A percentile compares a stretch with the other conserved stretches of the same genome.
phyloP scores from a whole-genome alignment of 495 filamentous ascomycete genomes.

The Penicillium ucsense region DNA sequence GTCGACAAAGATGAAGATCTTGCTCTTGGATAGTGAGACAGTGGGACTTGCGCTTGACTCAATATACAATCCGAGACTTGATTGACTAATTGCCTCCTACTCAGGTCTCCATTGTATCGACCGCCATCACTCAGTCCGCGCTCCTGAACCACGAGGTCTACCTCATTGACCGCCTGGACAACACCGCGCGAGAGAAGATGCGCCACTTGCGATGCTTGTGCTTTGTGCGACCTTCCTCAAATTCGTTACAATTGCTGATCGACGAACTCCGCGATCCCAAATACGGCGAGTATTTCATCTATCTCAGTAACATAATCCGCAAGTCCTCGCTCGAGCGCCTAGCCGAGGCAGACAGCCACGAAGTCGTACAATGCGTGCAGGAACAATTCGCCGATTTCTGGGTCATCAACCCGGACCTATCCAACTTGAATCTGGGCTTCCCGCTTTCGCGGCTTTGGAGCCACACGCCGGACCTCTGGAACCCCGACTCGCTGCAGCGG shows the following conservation, averaged over 20 bases:
- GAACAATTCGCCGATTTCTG: slow-evolving; percentile 95
- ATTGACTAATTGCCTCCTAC: slow-evolving; percentile 9
- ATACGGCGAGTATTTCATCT: slow-evolving; percentile 95
- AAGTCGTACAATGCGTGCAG: slow-evolving; percentile 85
- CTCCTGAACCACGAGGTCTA: slow-evolving; percentile 97
- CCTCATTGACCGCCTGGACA: slow-evolving; percentile 92
- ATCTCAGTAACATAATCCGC: slow-evolving; percentile 93
- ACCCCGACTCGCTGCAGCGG: slow-evolving; percentile 73
- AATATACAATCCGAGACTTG: background rate
- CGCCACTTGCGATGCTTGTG: slow-evolving; percentile 88
- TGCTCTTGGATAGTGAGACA: slow-evolving; percentile 90
- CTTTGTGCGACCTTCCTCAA: slow-evolving; percentile 83
- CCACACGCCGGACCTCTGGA: slow-evolving; percentile 75
- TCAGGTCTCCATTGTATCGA: slow-evolving; percentile 80
- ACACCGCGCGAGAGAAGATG: slow-evolving; percentile 90
- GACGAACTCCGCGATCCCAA: slow-evolving; percentile 94
- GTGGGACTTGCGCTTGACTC: slow-evolving; percentile 40
- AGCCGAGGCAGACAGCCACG: slow-evolving; percentile 95
- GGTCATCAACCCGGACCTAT: slow-evolving; percentile 89
- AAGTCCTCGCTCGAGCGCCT: slow-evolving; percentile 93
- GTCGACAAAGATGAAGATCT: slow-evolving; percentile 96
- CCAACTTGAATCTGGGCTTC: slow-evolving; percentile 67
- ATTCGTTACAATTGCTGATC: slow-evolving; percentile 85
- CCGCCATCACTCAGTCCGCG: slow-evolving; percentile 88
- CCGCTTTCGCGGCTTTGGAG: slow-evolving; percentile 69